Conservation (phyloP, 345 rosid species). For the Barbarea vulgaris region DNA sequence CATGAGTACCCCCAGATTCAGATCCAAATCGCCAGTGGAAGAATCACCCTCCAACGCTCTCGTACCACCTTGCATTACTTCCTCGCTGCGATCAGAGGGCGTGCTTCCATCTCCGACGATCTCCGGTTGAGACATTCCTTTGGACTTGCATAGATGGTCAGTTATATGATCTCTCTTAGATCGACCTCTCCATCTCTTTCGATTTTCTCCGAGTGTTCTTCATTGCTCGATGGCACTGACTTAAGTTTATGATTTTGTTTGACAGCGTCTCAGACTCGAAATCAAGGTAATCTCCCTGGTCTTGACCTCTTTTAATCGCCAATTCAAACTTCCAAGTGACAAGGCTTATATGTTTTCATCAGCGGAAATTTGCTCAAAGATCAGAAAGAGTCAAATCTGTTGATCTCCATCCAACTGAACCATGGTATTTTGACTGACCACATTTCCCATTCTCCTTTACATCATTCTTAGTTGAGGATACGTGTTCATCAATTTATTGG, state of each 20-base stretch:
- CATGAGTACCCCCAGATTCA: background rate
- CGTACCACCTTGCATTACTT: background rate
- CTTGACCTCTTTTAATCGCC: background rate
- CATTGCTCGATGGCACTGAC: slow-evolving; percentile 12
- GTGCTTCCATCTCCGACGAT: slow-evolving; percentile 7
- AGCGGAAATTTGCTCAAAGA: slow-evolving; percentile 54
- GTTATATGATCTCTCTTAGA: slow-evolving; percentile 28
- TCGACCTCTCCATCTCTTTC: slow-evolving; percentile 11
- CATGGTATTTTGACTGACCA: slow-evolving; percentile 50
- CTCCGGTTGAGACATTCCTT: slow-evolving; percentile 10
- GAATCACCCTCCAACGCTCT: slow-evolving; percentile 12
- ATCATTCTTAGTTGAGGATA: background rate
- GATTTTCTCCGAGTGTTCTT: background rate
- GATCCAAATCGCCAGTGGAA: slow-evolving; percentile 14
- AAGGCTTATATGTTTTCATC: slow-evolving; percentile 33
- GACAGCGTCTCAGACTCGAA: slow-evolving; percentile 53
- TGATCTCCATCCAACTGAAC: slow-evolving; percentile 67
- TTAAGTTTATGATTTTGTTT: slow-evolving; percentile 22
- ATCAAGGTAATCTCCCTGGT: slow-evolving; percentile 44
- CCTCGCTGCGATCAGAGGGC: slow-evolving; percentile 3
- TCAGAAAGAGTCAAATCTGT: slow-evolving; percentile 70
- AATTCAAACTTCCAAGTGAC: background rate
- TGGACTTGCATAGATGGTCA: slow-evolving; percentile 37
- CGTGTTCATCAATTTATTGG: background rate
- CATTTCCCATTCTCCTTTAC: background rate